Base-by-base conservation (phyloP, 169 alveolate species). In the Besnoitia besnoiti region DNA sequence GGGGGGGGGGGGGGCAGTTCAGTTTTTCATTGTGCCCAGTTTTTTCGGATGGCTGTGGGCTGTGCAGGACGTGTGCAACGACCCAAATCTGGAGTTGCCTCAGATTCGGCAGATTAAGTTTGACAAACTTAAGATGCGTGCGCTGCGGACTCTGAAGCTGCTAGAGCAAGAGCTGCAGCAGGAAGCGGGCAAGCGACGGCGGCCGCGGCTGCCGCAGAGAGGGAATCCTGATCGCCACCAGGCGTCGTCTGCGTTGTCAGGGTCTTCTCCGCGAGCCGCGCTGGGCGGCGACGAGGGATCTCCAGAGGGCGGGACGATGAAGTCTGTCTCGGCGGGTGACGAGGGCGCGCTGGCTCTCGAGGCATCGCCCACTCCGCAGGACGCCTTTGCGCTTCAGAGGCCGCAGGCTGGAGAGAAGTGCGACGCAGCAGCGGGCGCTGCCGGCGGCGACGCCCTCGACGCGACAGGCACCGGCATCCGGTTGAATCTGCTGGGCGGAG, bases 51-150 rank as follows among this genome's bases (percentile, higher is more conserved):
- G 44, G 14, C 12, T 16, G 80, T 33, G 46, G 12, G 44, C 12
- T 3, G 80, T 77, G 27, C 87, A 89, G 92, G 92, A 90, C 33
- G 94, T 90, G n/a, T 51, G 87, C 51, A 90, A 79, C 73, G 94
- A 90, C 51, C 94, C 94, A 44, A 90, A 90, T 33, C 44, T 90
- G 50, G 75, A 76, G 39, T 90, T 90, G 37, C 90, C 85, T 2
- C 94, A 90, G 76, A 82, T 90, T 35, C 61, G 87, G 37, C 84
- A 90, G 37, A 90, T 90, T 3, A 90, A 90, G 67, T 90, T 79
- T 30, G 94, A 90, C 87, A 90, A 90, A 61, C 24, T 90, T 47
- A 90, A 90, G 59, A 90, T 90, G 94, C 77, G 94, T 0, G 94
- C 94, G 16, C 49, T 90, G 90, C 94, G 94, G 37, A 90, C 94